Evolutionary conservation across 305 asterid species (phyloP).

Genomic region (Andrographis paniculata): DNA sequence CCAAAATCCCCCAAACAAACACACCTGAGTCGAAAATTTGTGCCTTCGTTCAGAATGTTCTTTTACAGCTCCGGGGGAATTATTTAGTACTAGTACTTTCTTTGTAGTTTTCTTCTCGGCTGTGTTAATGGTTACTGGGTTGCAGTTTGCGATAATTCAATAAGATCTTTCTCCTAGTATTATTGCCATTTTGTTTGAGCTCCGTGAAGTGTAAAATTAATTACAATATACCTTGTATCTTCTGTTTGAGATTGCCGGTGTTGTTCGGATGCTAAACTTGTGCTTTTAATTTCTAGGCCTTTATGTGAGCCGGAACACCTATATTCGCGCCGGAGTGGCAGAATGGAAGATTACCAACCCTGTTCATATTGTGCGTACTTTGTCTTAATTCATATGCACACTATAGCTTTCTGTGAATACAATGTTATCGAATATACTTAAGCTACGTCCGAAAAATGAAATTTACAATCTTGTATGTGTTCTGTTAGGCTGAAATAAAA

Average conservation of each 20-base stretch:
- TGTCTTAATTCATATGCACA: not conserved
- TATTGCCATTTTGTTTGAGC: not conserved
- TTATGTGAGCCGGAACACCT: conserved; percentile 92
- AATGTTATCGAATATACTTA: too few relatives aligned
- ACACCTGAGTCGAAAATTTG: not conserved
- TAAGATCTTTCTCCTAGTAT: too few relatives aligned
- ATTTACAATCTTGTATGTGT: conserved; percentile 1
- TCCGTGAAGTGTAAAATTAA: not conserved
- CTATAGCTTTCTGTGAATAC: not conserved
- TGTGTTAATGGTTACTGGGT: not conserved
- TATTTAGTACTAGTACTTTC: too few relatives aligned
- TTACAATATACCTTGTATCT: too few relatives aligned
- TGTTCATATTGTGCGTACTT: conserved; percentile 93
- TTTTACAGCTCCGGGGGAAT: not conserved
- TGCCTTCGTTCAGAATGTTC: not conserved
- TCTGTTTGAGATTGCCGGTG: too few relatives aligned
- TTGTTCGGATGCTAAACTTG: conserved; percentile 10
- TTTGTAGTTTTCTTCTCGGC: not conserved
- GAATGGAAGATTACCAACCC: conserved; percentile 91
- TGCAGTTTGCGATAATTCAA: not conserved
- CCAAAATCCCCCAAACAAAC: too few relatives aligned
- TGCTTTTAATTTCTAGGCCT: conserved; percentile 45
- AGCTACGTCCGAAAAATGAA: too few relatives aligned
- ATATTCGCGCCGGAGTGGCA: conserved; percentile 86
- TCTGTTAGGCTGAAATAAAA: too few relatives aligned